These are phyloP conservation scores for Apocynum venetum DNA, from an alignment of 257 asterid species.

Conservation along the genomic window DNA sequence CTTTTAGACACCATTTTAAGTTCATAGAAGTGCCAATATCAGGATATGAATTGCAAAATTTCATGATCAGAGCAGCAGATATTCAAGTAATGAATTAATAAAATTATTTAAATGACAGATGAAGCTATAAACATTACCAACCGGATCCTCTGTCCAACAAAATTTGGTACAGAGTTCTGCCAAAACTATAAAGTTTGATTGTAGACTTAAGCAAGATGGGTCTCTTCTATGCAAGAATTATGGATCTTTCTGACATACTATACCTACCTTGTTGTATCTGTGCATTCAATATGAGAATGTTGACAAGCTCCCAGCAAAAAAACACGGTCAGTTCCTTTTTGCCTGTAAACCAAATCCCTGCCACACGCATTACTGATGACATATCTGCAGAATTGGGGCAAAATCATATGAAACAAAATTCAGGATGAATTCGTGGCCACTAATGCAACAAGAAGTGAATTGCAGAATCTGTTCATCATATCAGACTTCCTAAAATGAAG, in stretches of 20 bases:
- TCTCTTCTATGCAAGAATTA: not conserved
- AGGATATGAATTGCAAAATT: not conserved
- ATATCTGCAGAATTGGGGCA: slow-evolving; percentile 48
- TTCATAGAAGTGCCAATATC: not conserved
- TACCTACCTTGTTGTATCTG: slow-evolving; percentile 70
- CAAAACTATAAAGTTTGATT: not conserved
- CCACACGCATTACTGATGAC: slow-evolving; percentile 90
- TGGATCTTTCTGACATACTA: not conserved
- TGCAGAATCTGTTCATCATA: not conserved
- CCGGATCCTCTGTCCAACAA: not conserved
- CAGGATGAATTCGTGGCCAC: not conserved
- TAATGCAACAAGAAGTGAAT: not conserved
- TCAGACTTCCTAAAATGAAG: slow-evolving; percentile 6
- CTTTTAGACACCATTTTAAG: not conserved
- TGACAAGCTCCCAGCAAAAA: slow-evolving; percentile 59
- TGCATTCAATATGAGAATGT: slow-evolving; percentile 83
- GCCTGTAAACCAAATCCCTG: slow-evolving; percentile 77
- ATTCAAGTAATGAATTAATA: not conserved
- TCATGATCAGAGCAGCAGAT: not conserved
- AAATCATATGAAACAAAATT: slow-evolving; percentile 2
- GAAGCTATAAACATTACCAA: not conserved
- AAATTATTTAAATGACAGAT: not conserved
- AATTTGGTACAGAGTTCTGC: too few species aligned
- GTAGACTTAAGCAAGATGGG: not conserved
- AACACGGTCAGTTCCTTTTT: slow-evolving; percentile 78